Conservation (phyloP, 2,329 filamentous ascomycete species). For the Botrytis fragariae region DNA sequence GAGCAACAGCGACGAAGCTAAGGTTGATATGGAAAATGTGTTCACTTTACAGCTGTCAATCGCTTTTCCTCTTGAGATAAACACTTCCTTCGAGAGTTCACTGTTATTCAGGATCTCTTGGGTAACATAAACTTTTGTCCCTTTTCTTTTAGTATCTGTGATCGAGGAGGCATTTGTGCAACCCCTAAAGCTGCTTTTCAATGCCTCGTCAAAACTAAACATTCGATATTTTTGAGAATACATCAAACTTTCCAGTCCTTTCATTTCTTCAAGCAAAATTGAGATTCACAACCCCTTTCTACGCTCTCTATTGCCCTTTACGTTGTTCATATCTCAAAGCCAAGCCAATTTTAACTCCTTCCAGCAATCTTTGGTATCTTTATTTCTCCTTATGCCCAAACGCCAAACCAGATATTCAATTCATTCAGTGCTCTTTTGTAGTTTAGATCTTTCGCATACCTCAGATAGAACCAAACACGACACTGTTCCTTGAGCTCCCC, state of each 20-base stretch:
- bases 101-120: not conserved
- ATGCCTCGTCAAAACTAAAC: not conserved
- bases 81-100: too few relatives aligned
- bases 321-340: not conserved
- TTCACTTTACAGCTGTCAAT: not conserved
- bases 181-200: not conserved
- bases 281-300: not conserved
- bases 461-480: not conserved
- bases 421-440: not conserved
- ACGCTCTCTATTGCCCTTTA: too few relatives aligned
- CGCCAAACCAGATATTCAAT: not conserved
- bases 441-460: not conserved
- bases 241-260: not conserved
- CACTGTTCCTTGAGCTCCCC: accelerated
- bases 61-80: not conserved
- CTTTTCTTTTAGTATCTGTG: not conserved
- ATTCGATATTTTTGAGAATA: not conserved
- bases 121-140: not conserved
- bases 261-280: not conserved
- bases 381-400: not conserved
- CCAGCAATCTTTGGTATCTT: not conserved
- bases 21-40: not conserved
- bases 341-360: not conserved
- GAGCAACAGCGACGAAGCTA: not conserved
- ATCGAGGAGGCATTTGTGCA: not conserved